Conservation (phyloP, 768 basidiomycete genomes). For the Boletus vermiculosoides region DNA sequence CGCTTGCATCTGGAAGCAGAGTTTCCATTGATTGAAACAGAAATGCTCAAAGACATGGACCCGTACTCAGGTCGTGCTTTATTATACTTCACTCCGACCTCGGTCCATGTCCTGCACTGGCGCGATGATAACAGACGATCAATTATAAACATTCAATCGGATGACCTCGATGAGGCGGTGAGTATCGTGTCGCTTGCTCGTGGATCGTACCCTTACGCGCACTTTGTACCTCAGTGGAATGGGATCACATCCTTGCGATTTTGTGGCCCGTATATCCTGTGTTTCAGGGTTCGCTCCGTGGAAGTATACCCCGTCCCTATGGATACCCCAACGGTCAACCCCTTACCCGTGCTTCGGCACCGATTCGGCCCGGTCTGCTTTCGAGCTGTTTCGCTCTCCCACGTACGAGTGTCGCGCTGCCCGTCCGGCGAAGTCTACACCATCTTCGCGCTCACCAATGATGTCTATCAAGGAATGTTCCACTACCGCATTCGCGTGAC, state of each 20-base stretch:
- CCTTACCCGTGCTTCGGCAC: slow-evolving; percentile 22
- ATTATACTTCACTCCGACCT: slow-evolving; percentile 27
- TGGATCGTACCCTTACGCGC: background rate
- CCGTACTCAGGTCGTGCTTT: slow-evolving; percentile 32
- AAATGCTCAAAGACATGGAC: slow-evolving; percentile 38
- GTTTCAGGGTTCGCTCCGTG: slow-evolving; percentile 51
- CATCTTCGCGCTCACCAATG: slow-evolving; percentile 43
- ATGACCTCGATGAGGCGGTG: slow-evolving; percentile 36
- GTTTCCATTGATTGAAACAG: slow-evolving; percentile 10
- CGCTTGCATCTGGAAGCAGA: slow-evolving; percentile 10
- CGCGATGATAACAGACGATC: slow-evolving; percentile 21
- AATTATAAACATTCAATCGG: slow-evolving; percentile 20
- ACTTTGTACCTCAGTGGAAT: slow-evolving; percentile 34
- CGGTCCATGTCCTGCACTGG: slow-evolving; percentile 43
- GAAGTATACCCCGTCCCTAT: slow-evolving; percentile 37
- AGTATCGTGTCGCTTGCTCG: slow-evolving; percentile 3
- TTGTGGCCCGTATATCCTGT: slow-evolving; percentile 49
- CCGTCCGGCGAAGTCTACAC: slow-evolving; percentile 38
- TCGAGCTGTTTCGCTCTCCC: slow-evolving; percentile 38
- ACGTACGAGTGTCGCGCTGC: slow-evolving; percentile 33
- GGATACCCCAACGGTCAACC: slow-evolving; percentile 4
- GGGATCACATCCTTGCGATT: slow-evolving; percentile 44
- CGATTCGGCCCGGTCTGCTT: slow-evolving; percentile 36
- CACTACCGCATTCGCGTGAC: slow-evolving; percentile 41
- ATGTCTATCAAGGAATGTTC: slow-evolving; percentile 48